Evolutionary conservation across 371 early-diverging fungal species (phyloP).

Genomic region (Apophysomyces trapeziformis): DNA sequence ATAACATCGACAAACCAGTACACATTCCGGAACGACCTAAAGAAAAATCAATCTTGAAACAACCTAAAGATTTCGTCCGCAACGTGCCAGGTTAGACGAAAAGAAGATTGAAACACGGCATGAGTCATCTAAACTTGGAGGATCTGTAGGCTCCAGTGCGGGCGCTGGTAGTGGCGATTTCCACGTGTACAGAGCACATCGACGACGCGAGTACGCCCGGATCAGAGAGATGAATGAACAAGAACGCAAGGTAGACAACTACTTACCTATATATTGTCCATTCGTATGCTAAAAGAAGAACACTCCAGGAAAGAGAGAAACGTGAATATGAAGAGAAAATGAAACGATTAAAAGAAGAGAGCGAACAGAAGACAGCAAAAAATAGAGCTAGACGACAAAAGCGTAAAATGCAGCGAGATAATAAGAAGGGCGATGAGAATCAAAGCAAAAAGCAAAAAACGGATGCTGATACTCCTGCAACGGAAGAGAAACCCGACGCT

Average conservation of each 20-base stretch:
- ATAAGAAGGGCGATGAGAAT: conserved; percentile 20
- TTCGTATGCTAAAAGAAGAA: conserved; percentile 10
- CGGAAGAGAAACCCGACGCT: no score
- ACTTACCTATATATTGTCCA: no score
- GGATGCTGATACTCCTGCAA: not conserved
- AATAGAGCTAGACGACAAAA: conserved; percentile 84
- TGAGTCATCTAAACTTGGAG: not conserved
- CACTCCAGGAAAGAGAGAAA: conserved; percentile 46
- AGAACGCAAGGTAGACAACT: conserved; percentile 64
- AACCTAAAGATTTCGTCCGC: conserved; percentile 79
- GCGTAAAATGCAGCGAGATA: conserved; percentile 49
- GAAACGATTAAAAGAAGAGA: conserved; percentile 58
- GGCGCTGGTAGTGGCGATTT: conserved; percentile 98
- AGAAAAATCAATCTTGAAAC: conserved; percentile 42
- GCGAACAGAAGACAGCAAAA: conserved; percentile 86
- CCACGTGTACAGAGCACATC: conserved; percentile 89
- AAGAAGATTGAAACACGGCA: not conserved
- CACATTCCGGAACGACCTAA: conserved; percentile 64
- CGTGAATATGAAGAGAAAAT: conserved; percentile 64
- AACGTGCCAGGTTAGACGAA: conserved; percentile 71
- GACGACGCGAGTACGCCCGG: conserved; percentile 88
- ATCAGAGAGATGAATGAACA: conserved; percentile 79
- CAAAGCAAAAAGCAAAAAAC: conserved; percentile 33
- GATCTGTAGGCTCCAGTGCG: conserved; percentile 80
- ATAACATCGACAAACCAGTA: conserved; percentile 82